These are phyloP conservation scores for Nannizziopsis arthrosporioides DNA, from an alignment of 2,329 filamentous ascomycete genomes.

Conservation along the genomic window DNA sequence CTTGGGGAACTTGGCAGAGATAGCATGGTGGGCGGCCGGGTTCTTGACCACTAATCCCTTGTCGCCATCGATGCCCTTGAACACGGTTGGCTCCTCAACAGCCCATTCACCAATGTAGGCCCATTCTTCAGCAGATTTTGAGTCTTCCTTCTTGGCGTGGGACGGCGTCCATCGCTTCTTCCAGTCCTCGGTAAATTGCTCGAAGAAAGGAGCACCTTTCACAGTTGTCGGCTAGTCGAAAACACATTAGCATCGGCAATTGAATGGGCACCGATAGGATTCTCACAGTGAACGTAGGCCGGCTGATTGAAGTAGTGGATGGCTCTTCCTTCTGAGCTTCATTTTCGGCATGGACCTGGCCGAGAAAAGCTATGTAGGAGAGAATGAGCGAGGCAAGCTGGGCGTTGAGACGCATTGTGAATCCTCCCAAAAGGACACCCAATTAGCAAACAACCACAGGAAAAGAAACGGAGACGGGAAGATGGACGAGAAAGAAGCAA, in stretches of 20 bases:
- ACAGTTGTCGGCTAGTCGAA: conserved; percentile 61
- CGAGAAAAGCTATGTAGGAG: conserved; percentile 57
- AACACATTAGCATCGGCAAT: conserved; percentile 13
- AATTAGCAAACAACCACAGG: conserved; percentile 9
- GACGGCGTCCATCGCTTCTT: conserved; percentile 86
- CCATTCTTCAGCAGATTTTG: conserved; percentile 76
- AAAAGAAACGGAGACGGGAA: conserved; percentile 13
- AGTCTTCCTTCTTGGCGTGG: conserved; percentile 90
- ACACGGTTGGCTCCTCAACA: conserved; percentile 82
- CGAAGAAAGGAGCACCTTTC: conserved; percentile 78
- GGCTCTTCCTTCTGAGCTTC: conserved; percentile 51
- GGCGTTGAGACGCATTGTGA: conserved; percentile 73
- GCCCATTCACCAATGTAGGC: conserved; percentile 94
- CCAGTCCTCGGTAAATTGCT: conserved; percentile 98
- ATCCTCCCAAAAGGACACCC: conserved; percentile 17
- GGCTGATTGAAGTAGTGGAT: conserved; percentile 45
- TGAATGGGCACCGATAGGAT: conserved; percentile 7
- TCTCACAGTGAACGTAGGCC: conserved; percentile 81
- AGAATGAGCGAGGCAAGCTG: conserved; percentile 59
- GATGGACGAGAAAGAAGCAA: conserved; percentile 13
- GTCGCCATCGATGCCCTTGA: conserved; percentile 87
- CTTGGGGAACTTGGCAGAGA: conserved; percentile 96
- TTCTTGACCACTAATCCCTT: conserved; percentile 98
- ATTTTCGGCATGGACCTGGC: conserved; percentile 55
- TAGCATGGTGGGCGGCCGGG: conserved; percentile 93